phyloP scores from a whole-genome alignment of 768 basidiomycete species.

The Sarcomyxa edulis region DNA sequence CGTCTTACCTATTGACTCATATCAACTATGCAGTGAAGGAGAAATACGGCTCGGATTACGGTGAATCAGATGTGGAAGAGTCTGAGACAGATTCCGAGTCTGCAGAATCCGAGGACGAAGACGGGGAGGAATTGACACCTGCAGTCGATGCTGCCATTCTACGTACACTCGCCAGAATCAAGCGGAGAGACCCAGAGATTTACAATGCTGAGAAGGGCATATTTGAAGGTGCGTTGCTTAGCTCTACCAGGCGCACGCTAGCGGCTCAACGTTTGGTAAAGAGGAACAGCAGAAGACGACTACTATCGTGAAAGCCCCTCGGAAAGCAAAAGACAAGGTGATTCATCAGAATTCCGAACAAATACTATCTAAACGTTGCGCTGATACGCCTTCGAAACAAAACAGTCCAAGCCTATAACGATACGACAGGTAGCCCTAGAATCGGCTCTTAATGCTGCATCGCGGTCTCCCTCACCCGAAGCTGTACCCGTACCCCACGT shows the following conservation, averaged over 20 bases:
- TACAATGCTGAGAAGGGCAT: conserved; percentile 69
- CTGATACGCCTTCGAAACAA: too few species aligned
- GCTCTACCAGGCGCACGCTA: neutral
- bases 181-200: conserved; percentile 77
- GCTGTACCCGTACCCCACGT: conserved; percentile 61
- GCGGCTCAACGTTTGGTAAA: conserved; percentile 19
- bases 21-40: conserved; percentile 58
- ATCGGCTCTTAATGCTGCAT: conserved; percentile 46
- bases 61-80: conserved; percentile 41
- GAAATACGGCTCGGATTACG: conserved; percentile 77
- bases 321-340: conserved; percentile 47
- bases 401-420: conserved; percentile 66
- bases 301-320: conserved; percentile 19
- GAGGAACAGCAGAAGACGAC: conserved; percentile 62
- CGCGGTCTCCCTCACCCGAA: conserved; percentile 56
- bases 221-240: conserved; percentile 61
- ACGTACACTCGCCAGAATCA: conserved; percentile 81
- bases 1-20: conserved; percentile 1
- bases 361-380: too few species aligned
- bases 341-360: conserved; percentile 7
- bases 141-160: conserved; percentile 92
- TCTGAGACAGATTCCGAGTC: conserved; percentile 62
- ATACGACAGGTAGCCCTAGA: conserved; percentile 70
- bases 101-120: conserved; percentile 86
- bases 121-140: conserved; percentile 92